Base-by-base conservation (phyloP, 805 yeast genomes). In the Saturnispora sekii region DNA sequence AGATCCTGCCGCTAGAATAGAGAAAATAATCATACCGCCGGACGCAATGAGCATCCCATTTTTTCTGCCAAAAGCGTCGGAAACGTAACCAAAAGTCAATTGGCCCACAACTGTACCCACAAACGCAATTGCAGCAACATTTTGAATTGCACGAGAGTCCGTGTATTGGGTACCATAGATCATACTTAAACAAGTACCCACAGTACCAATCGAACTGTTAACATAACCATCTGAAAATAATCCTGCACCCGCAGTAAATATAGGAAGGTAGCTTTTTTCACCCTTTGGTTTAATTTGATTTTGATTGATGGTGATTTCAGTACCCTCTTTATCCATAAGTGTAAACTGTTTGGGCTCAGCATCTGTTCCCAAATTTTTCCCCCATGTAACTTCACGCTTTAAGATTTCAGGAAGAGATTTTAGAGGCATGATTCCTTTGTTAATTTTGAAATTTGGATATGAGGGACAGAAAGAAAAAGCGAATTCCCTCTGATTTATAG, bases 51-150 rank as follows among this genome's bases (percentile, higher is more conserved):
- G 57, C 95, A 90, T 88, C 32, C 94, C 95, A 7, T 70, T 64
- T 54, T 83, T 88, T 66, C 97, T 78, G 16, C 90, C 83, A 56
- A 77, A 68, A 57, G 80, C 73, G 65, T 90, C 97, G 21, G 95
- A 75, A 37, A 85, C 62, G 54, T 76, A 78, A 38, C 97, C 97
- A 62, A 90, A 89, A 1, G 70, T 43, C 38, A 89, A 69, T 70
- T 81, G 89, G 36, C 97, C 97, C 14, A 84, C 73, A 45, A 90
- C 93, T 2, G 90, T 87, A 54, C 97, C 97, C 5, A 74, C 96
- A 58, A 89, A 88, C 0, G 88, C 96, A 60, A 90, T 84, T 9
- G 96, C 77, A 0, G 94, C 72, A 40, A 90, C 84, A 57, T 88
- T 87, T 50, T 79, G 72, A 45, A 84, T 75, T 31, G 96, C 96